Conservation (phyloP, 768 basidiomycete genomes). For the Phaeolepiota aurea region DNA sequence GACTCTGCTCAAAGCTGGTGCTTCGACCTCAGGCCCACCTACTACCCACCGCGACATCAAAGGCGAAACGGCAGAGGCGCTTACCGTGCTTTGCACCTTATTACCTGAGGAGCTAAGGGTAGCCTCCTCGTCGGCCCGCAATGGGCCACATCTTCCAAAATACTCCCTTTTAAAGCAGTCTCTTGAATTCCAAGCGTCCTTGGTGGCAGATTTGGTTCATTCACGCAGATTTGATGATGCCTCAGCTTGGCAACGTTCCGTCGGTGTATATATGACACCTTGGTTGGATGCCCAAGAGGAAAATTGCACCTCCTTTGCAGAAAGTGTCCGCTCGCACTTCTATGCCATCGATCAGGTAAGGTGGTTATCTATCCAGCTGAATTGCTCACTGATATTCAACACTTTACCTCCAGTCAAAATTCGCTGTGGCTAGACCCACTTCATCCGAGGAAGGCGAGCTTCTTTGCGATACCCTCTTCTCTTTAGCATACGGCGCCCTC, state of each 20-base stretch:
- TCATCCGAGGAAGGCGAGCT: slow-evolving; percentile 72
- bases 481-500: slow-evolving; percentile 91
- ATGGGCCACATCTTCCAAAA: slow-evolving; percentile 44
- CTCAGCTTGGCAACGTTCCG: slow-evolving; percentile 57
- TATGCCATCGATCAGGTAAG: slow-evolving; percentile 63
- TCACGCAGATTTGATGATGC: slow-evolving; percentile 45
- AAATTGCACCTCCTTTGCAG: slow-evolving; percentile 41
- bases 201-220: slow-evolving; percentile 73
- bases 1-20: slow-evolving; percentile 78
- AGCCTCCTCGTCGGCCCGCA: slow-evolving; percentile 32
- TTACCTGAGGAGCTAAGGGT: slow-evolving; percentile 43
- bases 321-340: slow-evolving; percentile 66
- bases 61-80: slow-evolving; percentile 48
- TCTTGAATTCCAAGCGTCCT: slow-evolving; percentile 62
- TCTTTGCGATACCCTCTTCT: slow-evolving; percentile 90
- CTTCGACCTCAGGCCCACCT: slow-evolving; percentile 64
- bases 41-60: slow-evolving; percentile 64
- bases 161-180: slow-evolving; percentile 51
- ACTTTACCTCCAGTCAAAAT: slow-evolving; percentile 41
- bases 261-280: slow-evolving; percentile 63
- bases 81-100: slow-evolving; percentile 48
- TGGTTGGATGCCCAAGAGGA: slow-evolving; percentile 65
- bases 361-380: slow-evolving; percentile 7
- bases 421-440: slow-evolving; percentile 30
- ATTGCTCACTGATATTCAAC: slow-evolving; percentile 4